Evolutionary conservation across 1,284 basidiomycete species (phyloP).

Genomic region (Tilletiopsis washingtonensis): DNA sequence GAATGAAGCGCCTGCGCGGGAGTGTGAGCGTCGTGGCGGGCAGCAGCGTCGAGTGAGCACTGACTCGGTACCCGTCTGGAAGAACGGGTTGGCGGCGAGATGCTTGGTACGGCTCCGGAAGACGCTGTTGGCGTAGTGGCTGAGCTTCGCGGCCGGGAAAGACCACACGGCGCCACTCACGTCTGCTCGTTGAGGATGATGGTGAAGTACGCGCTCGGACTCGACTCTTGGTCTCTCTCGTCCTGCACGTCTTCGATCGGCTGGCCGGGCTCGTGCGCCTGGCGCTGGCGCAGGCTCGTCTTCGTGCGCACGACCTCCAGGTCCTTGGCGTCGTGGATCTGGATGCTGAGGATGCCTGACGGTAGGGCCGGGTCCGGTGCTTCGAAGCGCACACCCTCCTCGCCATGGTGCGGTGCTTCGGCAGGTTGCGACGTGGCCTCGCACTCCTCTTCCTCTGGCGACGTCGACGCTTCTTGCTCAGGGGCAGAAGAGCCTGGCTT

Average conservation of each 20-base stretch:
- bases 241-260: conserved; percentile 17
- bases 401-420: not conserved
- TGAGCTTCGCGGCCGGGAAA: no score
- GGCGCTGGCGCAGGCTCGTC: conserved; percentile 18
- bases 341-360: conserved; percentile 22
- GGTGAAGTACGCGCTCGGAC: conserved; percentile 45
- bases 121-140: no score
- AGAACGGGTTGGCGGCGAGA: conserved; percentile 49
- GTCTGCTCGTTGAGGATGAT: conserved; percentile 51
- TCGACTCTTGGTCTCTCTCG: conserved; percentile 20
- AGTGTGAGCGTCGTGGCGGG: no score
- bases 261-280: conserved; percentile 22
- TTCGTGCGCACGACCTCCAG: conserved; percentile 46
- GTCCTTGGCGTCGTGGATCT: conserved; percentile 31
- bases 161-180: no score
- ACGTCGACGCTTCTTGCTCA: not conserved
- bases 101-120: conserved; percentile 50
- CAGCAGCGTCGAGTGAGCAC: no score
- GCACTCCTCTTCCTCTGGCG: not conserved
- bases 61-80: conserved; percentile 52
- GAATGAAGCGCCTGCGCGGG: no score
- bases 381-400: conserved; percentile 9
- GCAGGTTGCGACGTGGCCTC: not conserved
- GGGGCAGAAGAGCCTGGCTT: not conserved
- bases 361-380: conserved; percentile 18